Evolutionary conservation across 352 stramenopile genomes (phyloP), one percentile per base, ranked within the genome.

Genomic region (Phytophthora sansomeana): DNA sequence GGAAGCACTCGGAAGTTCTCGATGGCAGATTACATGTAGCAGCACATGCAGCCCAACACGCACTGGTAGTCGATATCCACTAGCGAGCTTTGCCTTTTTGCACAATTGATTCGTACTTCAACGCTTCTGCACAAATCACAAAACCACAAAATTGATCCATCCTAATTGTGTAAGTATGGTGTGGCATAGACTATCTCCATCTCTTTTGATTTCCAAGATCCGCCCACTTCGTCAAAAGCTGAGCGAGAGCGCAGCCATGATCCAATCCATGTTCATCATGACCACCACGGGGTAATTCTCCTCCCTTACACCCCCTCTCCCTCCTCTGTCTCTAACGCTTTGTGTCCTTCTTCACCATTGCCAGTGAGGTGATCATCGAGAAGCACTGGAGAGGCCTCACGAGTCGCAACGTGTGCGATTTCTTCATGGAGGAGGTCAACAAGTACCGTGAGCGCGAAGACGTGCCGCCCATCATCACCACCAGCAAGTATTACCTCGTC

Each of bases 381-480:
- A 98, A 98, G 70, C 97, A 99, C 77, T 99, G 98, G 91, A 94
- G 97, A 26, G 96, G 92, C 4, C 85, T 98, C 48, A 99, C 96
- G 29, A 96, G 83, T 58, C 92, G 97, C 58, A 97, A 92, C 59
- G 90, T 99, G 50, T 99, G 97, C 77, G 97, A 99, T 60, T 97
- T 97, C 70, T 99, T 99, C 83, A 98, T 98, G 96, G 93, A 98
- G 58, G 89, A 98, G 63, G 96, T 97, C 69, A 98, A 92, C 85
- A 98, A 95, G 73, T 95, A 95, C 71, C 83, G 85, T 28, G 81
- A 92, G 62, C 85, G 87, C 8, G 85, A 93, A 63, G 89, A 97
- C 66, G 87, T 97, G 26, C 86, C 89, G 28, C 91, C 91, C n/a
- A 87, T 97, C 35, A 93, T 97, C 67, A 81, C 79, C 28, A 92